phyloP scores from a whole-genome alignment of 1,284 basidiomycete genomes.

The Melampsora abietis-canadensis region DNA sequence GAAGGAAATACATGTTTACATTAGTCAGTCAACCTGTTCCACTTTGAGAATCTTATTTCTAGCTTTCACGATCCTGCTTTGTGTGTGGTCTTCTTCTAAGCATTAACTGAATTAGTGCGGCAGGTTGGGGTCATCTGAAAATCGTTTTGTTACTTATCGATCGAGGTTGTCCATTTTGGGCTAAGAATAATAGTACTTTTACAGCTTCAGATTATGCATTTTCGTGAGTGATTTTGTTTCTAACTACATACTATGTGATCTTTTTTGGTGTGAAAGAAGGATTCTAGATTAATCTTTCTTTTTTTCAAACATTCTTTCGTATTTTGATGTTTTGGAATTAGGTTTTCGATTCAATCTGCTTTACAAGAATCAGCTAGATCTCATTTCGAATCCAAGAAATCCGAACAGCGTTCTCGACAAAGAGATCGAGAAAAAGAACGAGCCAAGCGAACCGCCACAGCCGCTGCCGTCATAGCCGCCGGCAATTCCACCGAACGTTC shows the following conservation, averaged over 20 bases:
- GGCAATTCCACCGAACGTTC: background rate
- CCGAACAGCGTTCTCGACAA: conserved; percentile 22
- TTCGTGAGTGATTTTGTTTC: conserved; percentile 10
- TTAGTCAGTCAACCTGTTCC: conserved; percentile 9
- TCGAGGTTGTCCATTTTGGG: conserved; percentile 41
- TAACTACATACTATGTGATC: no score
- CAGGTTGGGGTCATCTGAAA: conserved; percentile 42
- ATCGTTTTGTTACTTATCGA: conserved; percentile 36
- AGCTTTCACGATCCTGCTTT: no score
- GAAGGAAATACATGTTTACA: conserved; percentile 36
- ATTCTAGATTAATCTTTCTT: no score
- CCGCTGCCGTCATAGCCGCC: background rate
- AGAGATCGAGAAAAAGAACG: conserved; percentile 34
- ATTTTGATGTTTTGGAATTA: background rate
- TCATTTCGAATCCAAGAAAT: conserved; percentile 40
- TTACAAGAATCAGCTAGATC: conserved; percentile 41
- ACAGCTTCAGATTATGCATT: conserved; percentile 41
- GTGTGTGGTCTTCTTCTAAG: background rate
- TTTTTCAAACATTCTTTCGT: background rate
- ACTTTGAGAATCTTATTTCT: background rate
- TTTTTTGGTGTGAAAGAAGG: no score
- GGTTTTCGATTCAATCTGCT: conserved; percentile 39
- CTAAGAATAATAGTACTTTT: conserved; percentile 40
- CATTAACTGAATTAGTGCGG: conserved; percentile 14
- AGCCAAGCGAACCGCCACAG: background rate